Conservation (phyloP, 2,329 filamentous ascomycete species). For the Phialocephala subalpina region DNA sequence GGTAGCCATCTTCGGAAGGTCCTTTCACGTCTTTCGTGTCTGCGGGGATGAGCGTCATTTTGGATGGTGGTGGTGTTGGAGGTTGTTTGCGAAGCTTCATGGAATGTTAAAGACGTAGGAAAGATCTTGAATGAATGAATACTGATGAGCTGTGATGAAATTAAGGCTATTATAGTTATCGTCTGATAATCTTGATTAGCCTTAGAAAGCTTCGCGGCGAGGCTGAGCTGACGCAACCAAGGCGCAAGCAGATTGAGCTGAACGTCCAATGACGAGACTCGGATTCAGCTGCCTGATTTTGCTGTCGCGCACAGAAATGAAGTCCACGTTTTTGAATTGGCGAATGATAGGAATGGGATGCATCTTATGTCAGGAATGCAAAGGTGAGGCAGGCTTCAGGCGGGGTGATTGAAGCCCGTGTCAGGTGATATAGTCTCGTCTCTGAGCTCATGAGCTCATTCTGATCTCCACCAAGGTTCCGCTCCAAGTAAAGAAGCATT, state of each 20-base stretch:
- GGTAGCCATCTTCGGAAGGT: background rate
- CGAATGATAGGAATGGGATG: background rate
- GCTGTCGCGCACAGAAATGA: background rate
- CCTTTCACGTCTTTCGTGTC: conserved; percentile 6
- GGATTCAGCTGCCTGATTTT: conserved; percentile 11
- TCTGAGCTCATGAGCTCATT: no score
- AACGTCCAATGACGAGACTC: background rate
- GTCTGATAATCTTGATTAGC: background rate
- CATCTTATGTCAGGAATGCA: background rate
- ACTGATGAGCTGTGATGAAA: background rate
- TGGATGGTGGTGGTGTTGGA: background rate
- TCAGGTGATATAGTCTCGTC: no score
- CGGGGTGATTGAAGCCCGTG: background rate
- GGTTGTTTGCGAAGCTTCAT: conserved; percentile 3
- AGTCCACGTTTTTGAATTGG: background rate
- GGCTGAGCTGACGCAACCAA: conserved; percentile 12
- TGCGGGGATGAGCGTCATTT: conserved; percentile 9
- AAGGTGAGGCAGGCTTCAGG: background rate
- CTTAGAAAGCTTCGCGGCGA: background rate
- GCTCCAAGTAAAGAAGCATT: no score
- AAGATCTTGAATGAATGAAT: background rate
- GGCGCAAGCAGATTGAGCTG: background rate
- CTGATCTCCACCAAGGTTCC: no score
- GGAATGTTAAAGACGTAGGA: background rate
- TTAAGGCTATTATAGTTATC: background rate